Base-by-base conservation (phyloP, 768 basidiomycete genomes). In the Russula vinacea region DNA sequence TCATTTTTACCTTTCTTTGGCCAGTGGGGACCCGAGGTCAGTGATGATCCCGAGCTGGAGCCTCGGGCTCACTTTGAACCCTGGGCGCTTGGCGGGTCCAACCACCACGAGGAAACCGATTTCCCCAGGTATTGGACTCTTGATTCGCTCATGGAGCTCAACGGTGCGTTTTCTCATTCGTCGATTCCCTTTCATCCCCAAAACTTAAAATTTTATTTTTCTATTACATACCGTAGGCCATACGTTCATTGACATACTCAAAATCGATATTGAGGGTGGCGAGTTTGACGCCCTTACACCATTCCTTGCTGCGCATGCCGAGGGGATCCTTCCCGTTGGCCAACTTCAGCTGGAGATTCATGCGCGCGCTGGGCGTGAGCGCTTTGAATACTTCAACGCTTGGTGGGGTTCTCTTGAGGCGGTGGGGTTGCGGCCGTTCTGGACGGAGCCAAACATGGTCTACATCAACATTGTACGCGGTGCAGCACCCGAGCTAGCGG, bases 331-430 rank as follows among this genome's bases (percentile, higher is more conserved):
- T 2, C 88, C 88, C 9, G 83, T 90, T 71, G 87, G 87, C 39
- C 89, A 90, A 70, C 79, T 90, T 16, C 84, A 85, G 69, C 76
- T 90, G 19, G 87, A 89, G 72, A 77, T 90, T 44, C 88, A 90
- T 71, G 68, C 71, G 1, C 68, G 69, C 62, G 66, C 68, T 33
- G 70, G 66, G 59, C 71, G 64, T 39, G 69, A 54, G 66, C 73
- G 71, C 47, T 86, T 86, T 72, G 71, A 76, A 1, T 78, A 85
- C 60, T 83, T 85, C 71, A 72, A 85, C 19, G 69, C 69, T 29
- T 90, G 85, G 85, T 90, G 88, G 87, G 82, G 86, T 73, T 77
- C 78, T 70, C 76, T 90, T 35, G 88, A 90, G 74, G 77, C 33
- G 24, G 44, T 13, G 6, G 60, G 60, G 19, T 8, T 62, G 44